Conservation (phyloP, 257 asterid genomes). For the Dorcoceras hygrometricum region DNA sequence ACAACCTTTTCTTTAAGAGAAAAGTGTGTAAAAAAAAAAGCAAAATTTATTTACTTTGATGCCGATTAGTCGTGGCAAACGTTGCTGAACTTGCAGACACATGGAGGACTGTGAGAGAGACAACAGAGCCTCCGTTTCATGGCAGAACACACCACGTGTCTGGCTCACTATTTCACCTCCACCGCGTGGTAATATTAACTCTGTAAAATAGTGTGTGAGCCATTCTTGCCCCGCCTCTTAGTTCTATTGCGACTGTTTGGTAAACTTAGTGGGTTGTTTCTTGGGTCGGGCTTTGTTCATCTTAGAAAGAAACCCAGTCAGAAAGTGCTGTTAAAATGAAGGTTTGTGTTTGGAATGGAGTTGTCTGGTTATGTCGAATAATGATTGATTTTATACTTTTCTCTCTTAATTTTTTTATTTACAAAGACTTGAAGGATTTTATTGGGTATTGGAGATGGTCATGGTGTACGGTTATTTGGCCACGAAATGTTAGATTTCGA, state of each 20-base stretch:
- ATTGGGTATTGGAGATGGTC: too few relatives aligned
- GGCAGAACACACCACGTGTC: conserved; percentile 24
- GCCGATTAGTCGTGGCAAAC: conserved; percentile 36
- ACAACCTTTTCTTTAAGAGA: background rate
- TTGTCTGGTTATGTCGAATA: background rate
- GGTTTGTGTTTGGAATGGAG: background rate
- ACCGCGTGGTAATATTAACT: conserved; percentile 15
- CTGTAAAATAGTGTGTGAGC: background rate
- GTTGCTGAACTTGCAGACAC: conserved; percentile 26
- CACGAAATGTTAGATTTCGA: too few relatives aligned
- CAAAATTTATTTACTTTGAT: background rate
- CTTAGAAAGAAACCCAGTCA: too few relatives aligned
- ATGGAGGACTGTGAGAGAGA: conserved; percentile 19
- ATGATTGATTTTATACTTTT: too few relatives aligned
- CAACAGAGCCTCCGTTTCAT: conserved; percentile 16
- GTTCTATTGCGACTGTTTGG: too few relatives aligned
- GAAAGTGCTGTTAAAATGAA: background rate
- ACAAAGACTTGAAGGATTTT: too few relatives aligned
- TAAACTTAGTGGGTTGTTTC: too few relatives aligned
- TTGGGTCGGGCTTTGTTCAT: background rate
- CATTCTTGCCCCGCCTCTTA: background rate
- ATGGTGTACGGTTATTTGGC: too few relatives aligned
- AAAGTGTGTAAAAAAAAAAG: background rate
- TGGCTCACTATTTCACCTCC: background rate
- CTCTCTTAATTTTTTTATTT: too few relatives aligned